Conservation (phyloP, 2,329 filamentous ascomycete genomes). For the Fusarium beomiforme region DNA sequence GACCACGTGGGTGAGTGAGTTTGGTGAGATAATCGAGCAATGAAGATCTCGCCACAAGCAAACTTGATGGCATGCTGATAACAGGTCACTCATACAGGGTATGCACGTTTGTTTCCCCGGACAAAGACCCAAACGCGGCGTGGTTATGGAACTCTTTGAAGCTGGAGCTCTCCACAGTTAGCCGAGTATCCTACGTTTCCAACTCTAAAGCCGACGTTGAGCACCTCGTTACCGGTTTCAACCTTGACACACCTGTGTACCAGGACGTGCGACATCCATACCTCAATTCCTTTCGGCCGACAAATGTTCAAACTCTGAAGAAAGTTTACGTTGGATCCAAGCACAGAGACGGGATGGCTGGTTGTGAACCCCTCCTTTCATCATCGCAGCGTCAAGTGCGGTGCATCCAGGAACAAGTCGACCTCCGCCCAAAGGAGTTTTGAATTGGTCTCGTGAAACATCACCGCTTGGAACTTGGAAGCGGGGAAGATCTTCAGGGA, state of each 20-base stretch:
- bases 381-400: constrained; percentile 37
- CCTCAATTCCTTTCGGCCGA: constrained; percentile 37
- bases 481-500: constrained; percentile 25
- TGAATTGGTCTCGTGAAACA: constrained; percentile 19
- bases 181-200: constrained; percentile 7
- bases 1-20: constrained; percentile 24
- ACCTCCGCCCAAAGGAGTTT: not conserved
- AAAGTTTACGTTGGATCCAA: not conserved
- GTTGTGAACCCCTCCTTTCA: constrained; percentile 19
- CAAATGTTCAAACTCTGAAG: constrained; percentile 1
- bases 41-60: not conserved
- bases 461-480: not conserved
- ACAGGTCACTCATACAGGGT: not conserved
- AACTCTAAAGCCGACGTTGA: constrained; percentile 6
- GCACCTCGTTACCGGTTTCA: constrained; percentile 8
- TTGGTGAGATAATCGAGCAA: not conserved
- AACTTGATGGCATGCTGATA: not conserved
- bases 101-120: not conserved
- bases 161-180: constrained; percentile 36
- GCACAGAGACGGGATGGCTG: constrained; percentile 26
- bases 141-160: not conserved
- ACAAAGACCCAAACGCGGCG: not conserved
- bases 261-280: constrained; percentile 1
- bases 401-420: constrained; percentile 37
- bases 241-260: not conserved